Evolutionary conservation across 148 eudicot genomes (phyloP).

Genomic region (Amaranthus hypochondriacus): DNA sequence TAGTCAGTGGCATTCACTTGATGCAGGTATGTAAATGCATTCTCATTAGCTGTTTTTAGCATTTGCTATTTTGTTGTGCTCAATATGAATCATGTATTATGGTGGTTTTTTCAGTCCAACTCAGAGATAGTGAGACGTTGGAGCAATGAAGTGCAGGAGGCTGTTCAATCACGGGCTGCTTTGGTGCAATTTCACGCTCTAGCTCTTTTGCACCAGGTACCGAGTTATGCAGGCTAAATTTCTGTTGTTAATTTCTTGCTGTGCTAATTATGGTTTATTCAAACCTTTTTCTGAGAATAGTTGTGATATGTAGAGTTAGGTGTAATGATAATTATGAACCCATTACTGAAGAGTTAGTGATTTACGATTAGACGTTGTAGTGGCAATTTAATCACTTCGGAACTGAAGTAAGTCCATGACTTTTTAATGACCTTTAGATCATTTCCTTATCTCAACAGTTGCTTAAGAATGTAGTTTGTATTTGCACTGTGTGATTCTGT

Average conservation of each 20-base stretch:
- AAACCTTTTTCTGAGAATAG: not conserved
- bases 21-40: conserved; percentile 51
- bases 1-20: conserved; percentile 84
- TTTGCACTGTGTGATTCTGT: no score
- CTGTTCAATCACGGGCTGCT: conserved; percentile 89
- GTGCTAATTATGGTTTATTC: not conserved
- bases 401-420: no score
- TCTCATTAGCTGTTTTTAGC: not conserved
- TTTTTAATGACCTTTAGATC: no score
- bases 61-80: not conserved
- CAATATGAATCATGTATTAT: not conserved
- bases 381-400: no score
- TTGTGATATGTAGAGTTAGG: not conserved
- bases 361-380: no score
- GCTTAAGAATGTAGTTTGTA: no score
- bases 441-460: no score
- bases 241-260: not conserved
- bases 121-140: conserved; percentile 92
- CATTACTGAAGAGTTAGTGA: no score
- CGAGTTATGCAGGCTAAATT: conserved; percentile 9
- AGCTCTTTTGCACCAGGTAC: conserved; percentile 84
- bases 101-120: conserved; percentile 52
- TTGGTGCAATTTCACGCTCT: conserved; percentile 95
- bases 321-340: no score
- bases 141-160: conserved; percentile 97